Base-by-base conservation (phyloP, 179 eudicot species). In the Sideroxylon spinosum region DNA sequence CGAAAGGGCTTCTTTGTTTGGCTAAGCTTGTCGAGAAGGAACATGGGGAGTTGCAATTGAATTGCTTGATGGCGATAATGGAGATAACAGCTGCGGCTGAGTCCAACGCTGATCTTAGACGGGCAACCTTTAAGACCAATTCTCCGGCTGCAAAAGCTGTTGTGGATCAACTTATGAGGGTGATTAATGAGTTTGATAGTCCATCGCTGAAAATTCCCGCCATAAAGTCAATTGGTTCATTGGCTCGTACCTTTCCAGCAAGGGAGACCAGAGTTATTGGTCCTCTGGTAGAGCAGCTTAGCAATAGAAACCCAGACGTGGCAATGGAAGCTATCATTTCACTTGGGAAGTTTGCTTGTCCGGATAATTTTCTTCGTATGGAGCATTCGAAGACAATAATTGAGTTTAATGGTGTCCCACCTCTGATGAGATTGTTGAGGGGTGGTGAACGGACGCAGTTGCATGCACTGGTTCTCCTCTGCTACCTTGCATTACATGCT, bases 91-190 rank as follows among this genome's bases (percentile, higher is more conserved):
- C 83, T 4, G 88, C 89, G 52, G 98, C 97, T 49, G 98, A 93
- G 64, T 77, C 79, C 0, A 82, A 90, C 70, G 76, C 90, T 0
- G 97, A 95, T 73, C 90, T 95, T 50, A 78, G 98, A 52, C 81
- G 92, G 49, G 91, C 93, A 11, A 88, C 91, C 14, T 95, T 95
- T 82, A 93, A 90, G 87, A 87, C 87, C 9, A 93, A 90, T 71
- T 91, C 97, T 20, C 89, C 92, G 0, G 94, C 97, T 75, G 94
- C 92, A 7, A 90, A 90, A 79, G 93, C 94, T 0, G 93, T 93
- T 14, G 91, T 95, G 50, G 89, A 87, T 62, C 97, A 93, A 82
- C 89, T 95, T 57, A 29, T 93, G 52, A 84, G 85, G 75, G 68
- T 93, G 9, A 86, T 93, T 32, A 84, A 85, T 16, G 84, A 91